Base-by-base conservation (phyloP, 345 rosid species). In the Trapa bicornis region DNA sequence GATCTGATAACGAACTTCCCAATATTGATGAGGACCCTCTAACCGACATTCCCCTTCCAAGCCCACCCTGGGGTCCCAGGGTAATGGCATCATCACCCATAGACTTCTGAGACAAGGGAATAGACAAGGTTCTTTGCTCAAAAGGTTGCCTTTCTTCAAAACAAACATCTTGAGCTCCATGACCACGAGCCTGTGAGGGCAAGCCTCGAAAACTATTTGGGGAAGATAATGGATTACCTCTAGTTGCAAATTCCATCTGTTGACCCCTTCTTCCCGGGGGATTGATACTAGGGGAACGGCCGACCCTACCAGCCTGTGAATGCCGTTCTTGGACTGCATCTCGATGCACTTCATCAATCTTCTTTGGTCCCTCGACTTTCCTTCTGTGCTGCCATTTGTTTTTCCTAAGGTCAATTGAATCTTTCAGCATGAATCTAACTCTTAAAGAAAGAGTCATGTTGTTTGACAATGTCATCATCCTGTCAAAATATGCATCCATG, bases 241-340 rank as follows among this genome's bases (percentile, higher is more conserved):
- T 84, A 5, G 89, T 80, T 71, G 79, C 79, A 74, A 84, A 94
- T 68, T 94, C 99, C 89, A 80, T 73, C 39, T 89, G 83, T 39
- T 75, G 78, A 75, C 69, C 39, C 17, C 93, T 86, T 75, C 93
- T 89, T 38, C 83, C 62, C 35, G 93, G 76, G 52, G 85, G 54
- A 81, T 77, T 91, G 62, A 82, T 78, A 13, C 81, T 80, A 33
- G 93, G 80, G 73, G 86, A 86, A 64, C 96, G 91, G 70, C 91
- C 71, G 57, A 83, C 80, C 88, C 97, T 83, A 71, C 83, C 73
- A 33, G 82, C 62, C 67, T 91, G 97, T 39, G 86, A 82, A 62
- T 89, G 96, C 60, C 96, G 85, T 76, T 95, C 99, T 81, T 95
- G 96, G 61, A 90, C 96, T 74, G 96, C 97, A 81, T 91, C 99